These are phyloP conservation scores for Neurospora cerealis DNA, from an alignment of 495 filamentous ascomycete genomes.

Conservation along the genomic window DNA sequence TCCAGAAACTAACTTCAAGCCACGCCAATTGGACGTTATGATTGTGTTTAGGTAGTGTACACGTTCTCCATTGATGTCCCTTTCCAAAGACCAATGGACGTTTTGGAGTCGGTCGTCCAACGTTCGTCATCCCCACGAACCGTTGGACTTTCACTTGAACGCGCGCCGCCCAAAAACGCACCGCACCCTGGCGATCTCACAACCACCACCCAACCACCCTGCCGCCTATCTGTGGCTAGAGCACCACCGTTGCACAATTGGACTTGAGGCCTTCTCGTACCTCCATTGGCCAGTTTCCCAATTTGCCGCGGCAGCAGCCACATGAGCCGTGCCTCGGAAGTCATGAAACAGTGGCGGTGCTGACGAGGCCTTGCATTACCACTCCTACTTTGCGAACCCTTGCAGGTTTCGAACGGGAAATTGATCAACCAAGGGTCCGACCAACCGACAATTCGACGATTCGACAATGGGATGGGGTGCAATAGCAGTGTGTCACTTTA, in stretches of 20 bases:
- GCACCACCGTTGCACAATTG: neutral
- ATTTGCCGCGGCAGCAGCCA: neutral
- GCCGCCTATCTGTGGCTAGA: neutral
- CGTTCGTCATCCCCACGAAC: neutral
- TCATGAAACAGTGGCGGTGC: constrained; percentile 21
- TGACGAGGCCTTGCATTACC: constrained; percentile 1
- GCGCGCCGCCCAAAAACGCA: neutral
- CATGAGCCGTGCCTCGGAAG: neutral
- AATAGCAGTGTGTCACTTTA: neutral
- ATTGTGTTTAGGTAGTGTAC: too few relatives aligned
- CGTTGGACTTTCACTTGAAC: neutral
- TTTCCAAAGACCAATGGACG: neutral
- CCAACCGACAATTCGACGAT: neutral
- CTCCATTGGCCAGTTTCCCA: neutral
- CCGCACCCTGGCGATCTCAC: neutral
- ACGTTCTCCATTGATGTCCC: neutral
- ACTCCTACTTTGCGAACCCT: neutral
- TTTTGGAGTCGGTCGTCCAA: neutral
- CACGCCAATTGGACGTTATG: neutral
- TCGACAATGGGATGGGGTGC: neutral
- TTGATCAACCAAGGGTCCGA: constrained; percentile 15
- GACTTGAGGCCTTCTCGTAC: neutral
- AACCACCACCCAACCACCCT: neutral
- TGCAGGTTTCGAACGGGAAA: constrained; percentile 7
- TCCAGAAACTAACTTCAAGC: neutral